phyloP scores from a whole-genome alignment of 257 asterid genomes.

The Lycium ferocissimum region DNA sequence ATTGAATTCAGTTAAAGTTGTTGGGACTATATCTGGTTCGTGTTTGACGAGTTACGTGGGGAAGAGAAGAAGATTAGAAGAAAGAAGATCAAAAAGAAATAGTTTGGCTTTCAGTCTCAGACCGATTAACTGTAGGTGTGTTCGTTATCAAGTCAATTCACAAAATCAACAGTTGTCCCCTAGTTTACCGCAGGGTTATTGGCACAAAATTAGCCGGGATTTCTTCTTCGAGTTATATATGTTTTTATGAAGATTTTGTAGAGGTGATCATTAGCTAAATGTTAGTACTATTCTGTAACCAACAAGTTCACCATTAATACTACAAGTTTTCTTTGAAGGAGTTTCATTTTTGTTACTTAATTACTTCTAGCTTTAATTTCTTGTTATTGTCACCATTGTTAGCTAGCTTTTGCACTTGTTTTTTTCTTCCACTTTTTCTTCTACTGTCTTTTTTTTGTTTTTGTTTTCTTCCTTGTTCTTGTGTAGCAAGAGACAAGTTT shows the following conservation, averaged over 20 bases:
- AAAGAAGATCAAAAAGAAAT: background rate
- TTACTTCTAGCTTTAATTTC: background rate
- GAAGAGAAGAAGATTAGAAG: background rate
- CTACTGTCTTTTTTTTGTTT: too few species aligned
- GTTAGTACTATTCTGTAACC: background rate
- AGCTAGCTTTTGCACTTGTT: too few species aligned
- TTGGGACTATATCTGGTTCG: background rate
- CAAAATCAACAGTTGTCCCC: background rate
- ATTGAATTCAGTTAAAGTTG: background rate
- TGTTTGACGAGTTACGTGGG: background rate
- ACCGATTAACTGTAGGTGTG: background rate
- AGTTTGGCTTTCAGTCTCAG: background rate
- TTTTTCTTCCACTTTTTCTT: background rate
- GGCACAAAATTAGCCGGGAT: background rate
- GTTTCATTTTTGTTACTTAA: background rate
- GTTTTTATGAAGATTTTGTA: background rate
- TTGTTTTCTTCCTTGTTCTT: background rate
- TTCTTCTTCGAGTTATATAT: background rate
- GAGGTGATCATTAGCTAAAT: background rate
- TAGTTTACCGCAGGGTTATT: background rate
- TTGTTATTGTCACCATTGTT: background rate
- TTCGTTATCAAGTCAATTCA: background rate
- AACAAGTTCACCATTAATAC: background rate
- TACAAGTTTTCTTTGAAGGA: background rate
- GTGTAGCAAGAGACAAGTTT: slow-evolving; percentile 36